Evolutionary conservation across 257 asterid genomes (phyloP).

Genomic region (Petunia axillaris): DNA sequence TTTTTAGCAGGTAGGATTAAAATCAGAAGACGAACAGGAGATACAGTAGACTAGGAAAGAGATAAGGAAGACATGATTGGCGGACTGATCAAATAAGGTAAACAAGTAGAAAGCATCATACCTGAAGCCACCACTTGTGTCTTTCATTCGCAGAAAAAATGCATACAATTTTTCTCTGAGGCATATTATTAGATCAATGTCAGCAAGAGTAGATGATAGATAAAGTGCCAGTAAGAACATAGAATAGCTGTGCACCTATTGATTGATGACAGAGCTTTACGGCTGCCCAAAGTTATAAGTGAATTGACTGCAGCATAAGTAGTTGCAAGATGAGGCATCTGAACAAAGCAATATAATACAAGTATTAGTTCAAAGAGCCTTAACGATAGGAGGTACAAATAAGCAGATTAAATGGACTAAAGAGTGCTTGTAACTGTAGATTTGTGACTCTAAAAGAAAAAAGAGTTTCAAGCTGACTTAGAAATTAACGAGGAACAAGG

Average conservation of each 20-base stretch:
- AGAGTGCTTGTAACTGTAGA: slow-evolving; percentile 11
- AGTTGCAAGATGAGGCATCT: slow-evolving; percentile 99
- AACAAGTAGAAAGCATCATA: slow-evolving; percentile 30
- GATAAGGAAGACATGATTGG: background rate
- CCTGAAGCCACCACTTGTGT: slow-evolving; percentile 95
- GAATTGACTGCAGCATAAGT: slow-evolving; percentile 91
- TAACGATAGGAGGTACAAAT: slow-evolving; percentile 1
- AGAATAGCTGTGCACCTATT: slow-evolving; percentile 55
- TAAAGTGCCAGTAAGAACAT: slow-evolving; percentile 11
- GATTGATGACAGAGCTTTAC: slow-evolving; percentile 71
- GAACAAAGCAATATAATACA: slow-evolving; percentile 24
- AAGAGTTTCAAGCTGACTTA: slow-evolving; percentile 5
- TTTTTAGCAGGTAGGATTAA: background rate
- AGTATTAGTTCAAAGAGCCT: slow-evolving; percentile 15
- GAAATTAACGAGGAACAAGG: background rate
- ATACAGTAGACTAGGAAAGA: slow-evolving; percentile 1
- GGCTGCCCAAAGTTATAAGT: slow-evolving; percentile 80
- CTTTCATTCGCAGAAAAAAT: slow-evolving; percentile 85
- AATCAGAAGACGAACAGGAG: background rate
- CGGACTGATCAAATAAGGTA: slow-evolving; percentile 13
- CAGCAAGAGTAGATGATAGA: slow-evolving; percentile 21
- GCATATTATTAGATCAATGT: slow-evolving; percentile 24
- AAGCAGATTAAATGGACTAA: background rate
- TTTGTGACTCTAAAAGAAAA: slow-evolving; percentile 14
- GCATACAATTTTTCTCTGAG: slow-evolving; percentile 58